Evolutionary conservation across 108 stramenopile genomes (phyloP), one percentile per base, ranked within the genome.

Genomic region (Aurantiochytrium sp.): DNA sequence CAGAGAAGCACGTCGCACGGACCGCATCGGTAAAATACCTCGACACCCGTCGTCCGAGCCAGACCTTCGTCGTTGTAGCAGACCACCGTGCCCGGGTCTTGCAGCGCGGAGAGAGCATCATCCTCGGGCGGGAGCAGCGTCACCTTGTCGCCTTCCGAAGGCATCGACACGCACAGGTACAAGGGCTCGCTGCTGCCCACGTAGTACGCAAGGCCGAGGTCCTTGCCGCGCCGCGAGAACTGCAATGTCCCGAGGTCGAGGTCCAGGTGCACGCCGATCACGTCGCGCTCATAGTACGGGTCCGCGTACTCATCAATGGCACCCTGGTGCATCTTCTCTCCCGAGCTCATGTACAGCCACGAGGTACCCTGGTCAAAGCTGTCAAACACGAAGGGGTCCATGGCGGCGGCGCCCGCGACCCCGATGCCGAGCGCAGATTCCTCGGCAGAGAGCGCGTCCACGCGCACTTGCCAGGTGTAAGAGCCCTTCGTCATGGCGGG

Each of bases 11-110:
- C 41, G 10, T 45, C 42, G 69, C 69, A 81, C 10, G 69, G 69
- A 8, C 69, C 69, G 22, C 69, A 81, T 32, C 27, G 24, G 22
- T 81, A 81, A 37, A 81, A 81, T 4, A 81, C 69, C 42, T 81
- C 69, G 22, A 81, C 6, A 21, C 69, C 69, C 37, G 69, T 45
- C 42, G 69, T 81, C 22, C 27, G 45, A 10, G 21, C 41, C 0
- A 81, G 41, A 21, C 69, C 69, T 81, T 81, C 69, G 42, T 81
- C 37, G 42, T 81, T 81, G 42, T 81, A 81, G 36, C 69, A 81
- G 4, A 81, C 69, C 27, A 45, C 5, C 41, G 42, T 39, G 4
- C 69, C 69, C 22, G 69, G 69, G 22, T 81, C 69, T 45, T 45
- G 41, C 8, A 81, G 42, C 4, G 41, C 69, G 6, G 37, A 45